Evolutionary conservation across 495 filamentous ascomycete genomes (phyloP), one percentile per base, ranked within the genome.

Genomic region (Schizothecium vesticola): DNA sequence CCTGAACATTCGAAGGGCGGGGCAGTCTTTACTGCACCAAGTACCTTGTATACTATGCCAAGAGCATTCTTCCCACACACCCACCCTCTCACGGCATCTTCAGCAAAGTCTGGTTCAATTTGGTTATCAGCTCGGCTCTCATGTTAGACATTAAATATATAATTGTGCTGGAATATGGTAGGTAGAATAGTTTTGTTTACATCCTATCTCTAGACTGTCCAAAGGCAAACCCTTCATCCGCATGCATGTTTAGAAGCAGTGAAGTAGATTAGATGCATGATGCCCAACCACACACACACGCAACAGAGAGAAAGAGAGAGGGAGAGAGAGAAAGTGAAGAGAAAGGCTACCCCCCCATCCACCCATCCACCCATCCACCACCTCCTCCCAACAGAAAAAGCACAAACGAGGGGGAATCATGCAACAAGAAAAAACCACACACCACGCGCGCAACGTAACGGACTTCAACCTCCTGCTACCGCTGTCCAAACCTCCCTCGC

Each of bases 321-420:
- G n/a, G 16, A 51, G 43, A 51, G 6, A 43, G 33, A 16, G 33
- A 51, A 51, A 51, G 43, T 51, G 43, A 51, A 51, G 19, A 51
- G 12, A n/a, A 51, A 51, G 6, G 43, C 43, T 51, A 51, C 43
- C 43, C 43, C 43, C n/a, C n/a, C n/a, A n/a, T n/a, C n/a, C n/a
- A n/a, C n/a, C n/a, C n/a, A n/a, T n/a, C n/a, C n/a, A n/a, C n/a
- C 43, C 43, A n/a, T 51, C 43, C 19, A 8, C 19, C 43, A 7
- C 16, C 43, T n/a, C 19, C 16, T 51, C 43, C 43, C 43, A n/a
- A 8, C 16, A 51, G 16, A n/a, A 51, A 51, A 51, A n/a, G 43
- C 43, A 51, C 43, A 59, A 69, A 66, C 28, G 36, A 70, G 69
- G 77, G 78, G 77, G 78, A 80, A 79, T 80, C 77, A 79, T 80